Percentiles rank a stretch among this genome's conserved stretches.
phyloP scores from a whole-genome alignment of 2,329 filamentous ascomycete species.

The Neonectria neomacrospora region DNA sequence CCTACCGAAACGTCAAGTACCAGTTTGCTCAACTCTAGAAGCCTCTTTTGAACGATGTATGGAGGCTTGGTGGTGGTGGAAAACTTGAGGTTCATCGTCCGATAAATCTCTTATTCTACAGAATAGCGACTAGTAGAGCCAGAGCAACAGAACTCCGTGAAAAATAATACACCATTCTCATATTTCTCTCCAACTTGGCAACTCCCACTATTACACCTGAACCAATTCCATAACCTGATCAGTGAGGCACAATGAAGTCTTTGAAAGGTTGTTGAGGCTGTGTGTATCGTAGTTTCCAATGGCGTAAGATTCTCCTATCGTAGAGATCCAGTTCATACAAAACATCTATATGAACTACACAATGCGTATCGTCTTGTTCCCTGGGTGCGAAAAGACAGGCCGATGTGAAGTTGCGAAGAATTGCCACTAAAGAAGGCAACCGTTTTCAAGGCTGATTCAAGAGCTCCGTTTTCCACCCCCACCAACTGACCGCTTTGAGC shows the following conservation, averaged over 20 bases:
- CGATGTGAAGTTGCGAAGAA: not conserved
- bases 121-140: not conserved
- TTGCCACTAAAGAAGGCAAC: not conserved
- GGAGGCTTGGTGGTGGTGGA: not conserved
- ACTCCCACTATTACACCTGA: not conserved
- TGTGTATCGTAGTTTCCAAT: no score
- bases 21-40: not conserved
- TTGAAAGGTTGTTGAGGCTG: no score
- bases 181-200: not conserved
- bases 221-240: no score
- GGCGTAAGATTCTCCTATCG: no score
- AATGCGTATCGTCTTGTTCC: not conserved
- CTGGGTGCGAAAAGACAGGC: not conserved
- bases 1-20: not conserved
- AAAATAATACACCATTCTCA: not conserved
- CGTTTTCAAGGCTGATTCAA: not conserved
- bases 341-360: no score
- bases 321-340: no score
- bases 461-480: not conserved
- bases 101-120: not conserved
- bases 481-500: not conserved
- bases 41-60: not conserved
- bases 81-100: not conserved
- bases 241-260: no score
- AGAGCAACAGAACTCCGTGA: not conserved